Percentiles rank a stretch among this genome's conserved stretches.
Conservation (phyloP, 129 eudicot species). For the Flaveria bidentis region DNA sequence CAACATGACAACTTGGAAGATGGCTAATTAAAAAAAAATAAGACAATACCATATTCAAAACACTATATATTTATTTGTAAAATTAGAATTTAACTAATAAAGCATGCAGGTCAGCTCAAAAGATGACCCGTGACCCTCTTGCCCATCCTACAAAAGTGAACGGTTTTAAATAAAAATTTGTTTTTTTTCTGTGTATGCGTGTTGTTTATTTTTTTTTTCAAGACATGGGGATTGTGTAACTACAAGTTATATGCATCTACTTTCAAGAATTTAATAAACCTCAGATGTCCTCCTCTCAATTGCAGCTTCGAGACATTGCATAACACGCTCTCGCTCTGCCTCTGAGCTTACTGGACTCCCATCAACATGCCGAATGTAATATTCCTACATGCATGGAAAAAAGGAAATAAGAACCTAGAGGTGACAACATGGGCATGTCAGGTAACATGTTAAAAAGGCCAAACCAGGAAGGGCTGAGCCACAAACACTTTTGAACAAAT, state of each 20-base stretch:
- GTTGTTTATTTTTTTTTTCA: no score
- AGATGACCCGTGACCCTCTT: not conserved
- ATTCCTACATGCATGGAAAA: slow-evolving; percentile 59
- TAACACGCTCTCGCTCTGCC: slow-evolving; percentile 90
- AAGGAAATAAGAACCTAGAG: not conserved
- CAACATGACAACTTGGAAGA: not conserved
- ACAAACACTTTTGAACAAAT: not conserved
- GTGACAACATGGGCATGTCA: not conserved
- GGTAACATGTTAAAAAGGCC: not conserved
- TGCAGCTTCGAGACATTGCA: slow-evolving; percentile 95
- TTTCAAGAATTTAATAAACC: slow-evolving; percentile 38
- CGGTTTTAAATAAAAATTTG: not conserved
- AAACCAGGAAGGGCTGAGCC: not conserved
- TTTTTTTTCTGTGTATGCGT: not conserved
- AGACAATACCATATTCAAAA: not conserved
- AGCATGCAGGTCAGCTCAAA: not conserved
- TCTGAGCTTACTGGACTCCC: slow-evolving; percentile 87
- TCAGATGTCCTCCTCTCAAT: slow-evolving; percentile 80
- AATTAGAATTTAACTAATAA: not conserved
- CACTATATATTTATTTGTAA: not conserved
- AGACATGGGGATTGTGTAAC: no score
- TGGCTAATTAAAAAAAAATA: not conserved
- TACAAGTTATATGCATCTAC: not conserved
- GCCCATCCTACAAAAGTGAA: not conserved
- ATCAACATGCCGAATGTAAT: slow-evolving; percentile 84